Evolutionary conservation across 1,284 basidiomycete species (phyloP).

Genomic region (Sporisorium graminicola): DNA sequence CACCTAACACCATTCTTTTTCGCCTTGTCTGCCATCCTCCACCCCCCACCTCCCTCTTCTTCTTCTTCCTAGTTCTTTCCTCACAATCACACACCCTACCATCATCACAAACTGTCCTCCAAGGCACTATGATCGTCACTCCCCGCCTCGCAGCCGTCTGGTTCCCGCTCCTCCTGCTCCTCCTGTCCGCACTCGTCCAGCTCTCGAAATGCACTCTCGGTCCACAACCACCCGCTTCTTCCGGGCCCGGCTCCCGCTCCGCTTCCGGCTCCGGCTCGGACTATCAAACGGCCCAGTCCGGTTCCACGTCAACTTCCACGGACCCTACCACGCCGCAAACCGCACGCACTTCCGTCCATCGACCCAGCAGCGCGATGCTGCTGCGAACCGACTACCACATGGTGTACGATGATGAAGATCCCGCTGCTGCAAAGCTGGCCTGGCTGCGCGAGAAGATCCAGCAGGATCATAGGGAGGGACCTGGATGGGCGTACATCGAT

Average conservation of each 20-base stretch:
- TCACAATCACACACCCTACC: too few species aligned
- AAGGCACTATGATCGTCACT: too few species aligned
- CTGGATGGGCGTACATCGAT: background rate
- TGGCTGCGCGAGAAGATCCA: slow-evolving; percentile 1
- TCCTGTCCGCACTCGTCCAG: background rate
- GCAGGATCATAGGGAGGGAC: background rate
- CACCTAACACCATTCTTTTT: too few species aligned
- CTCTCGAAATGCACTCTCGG: background rate
- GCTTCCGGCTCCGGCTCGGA: background rate
- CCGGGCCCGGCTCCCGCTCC: background rate
- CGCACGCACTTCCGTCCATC: background rate
- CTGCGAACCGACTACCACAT: background rate
- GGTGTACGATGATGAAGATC: slow-evolving; percentile 29
- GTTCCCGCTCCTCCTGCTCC: background rate
- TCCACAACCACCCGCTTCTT: too few species aligned
- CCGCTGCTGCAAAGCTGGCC: background rate
- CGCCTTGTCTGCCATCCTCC: background rate
- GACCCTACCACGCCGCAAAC: background rate
- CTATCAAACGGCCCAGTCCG: background rate
- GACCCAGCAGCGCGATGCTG: too few species aligned
- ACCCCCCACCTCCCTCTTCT: background rate
- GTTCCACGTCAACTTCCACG: too few species aligned
- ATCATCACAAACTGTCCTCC: too few species aligned
- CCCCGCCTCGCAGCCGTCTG: too few species aligned
- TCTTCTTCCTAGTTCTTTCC: too few species aligned